Base-by-base conservation (phyloP, 2,329 filamentous ascomycete species). In the Pestalotiopsis sp. region DNA sequence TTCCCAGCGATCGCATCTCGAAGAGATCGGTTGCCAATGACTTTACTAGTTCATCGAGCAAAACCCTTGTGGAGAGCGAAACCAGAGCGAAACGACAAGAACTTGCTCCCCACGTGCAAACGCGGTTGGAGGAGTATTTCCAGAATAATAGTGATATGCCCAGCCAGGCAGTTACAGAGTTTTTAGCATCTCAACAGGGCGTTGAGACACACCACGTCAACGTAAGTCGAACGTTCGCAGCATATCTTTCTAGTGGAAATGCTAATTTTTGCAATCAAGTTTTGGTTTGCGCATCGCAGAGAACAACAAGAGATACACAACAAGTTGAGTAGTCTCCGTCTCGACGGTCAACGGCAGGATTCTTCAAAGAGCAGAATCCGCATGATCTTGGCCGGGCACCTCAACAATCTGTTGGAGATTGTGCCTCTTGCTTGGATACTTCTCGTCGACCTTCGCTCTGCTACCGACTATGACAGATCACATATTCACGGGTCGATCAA, bases 221-320 rank as follows among this genome's bases (percentile, higher is more conserved):
- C 68, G 81, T 86, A 66, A 77, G 80, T 77, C 11, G 5, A n/a
- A 45, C 2, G 3, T 61, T 39, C 5, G n/a, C 57, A 3, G 14
- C 57, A 13, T 5, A 2, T 60, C 9, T 57, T 3, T 39, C 31
- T 23, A 9, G 14, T n/a, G 41, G 25, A 59, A 27, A 69, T 66
- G 17, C 72, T 77, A 25, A 77, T 67, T 52, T 39, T 17, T 14
- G 11, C 1, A 39, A 25, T 2, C 31, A 62, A 83, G 81, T 69
- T 79, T 3, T 89, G 87, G 87, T 88, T 88, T 73, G 82, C 86
- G 69, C 84, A 87, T 69, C 83, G 86, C 23, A 82, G 85, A 38
- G 82, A 87, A 64, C 82, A 82, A 63, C 85, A 87, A 70, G 76
- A 80, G 20, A 82, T 85, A 39, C 79, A 79, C 2, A 79, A 80